Conservation (phyloP, 2,329 filamentous ascomycete genomes). For the Pseudonectria buxi region DNA sequence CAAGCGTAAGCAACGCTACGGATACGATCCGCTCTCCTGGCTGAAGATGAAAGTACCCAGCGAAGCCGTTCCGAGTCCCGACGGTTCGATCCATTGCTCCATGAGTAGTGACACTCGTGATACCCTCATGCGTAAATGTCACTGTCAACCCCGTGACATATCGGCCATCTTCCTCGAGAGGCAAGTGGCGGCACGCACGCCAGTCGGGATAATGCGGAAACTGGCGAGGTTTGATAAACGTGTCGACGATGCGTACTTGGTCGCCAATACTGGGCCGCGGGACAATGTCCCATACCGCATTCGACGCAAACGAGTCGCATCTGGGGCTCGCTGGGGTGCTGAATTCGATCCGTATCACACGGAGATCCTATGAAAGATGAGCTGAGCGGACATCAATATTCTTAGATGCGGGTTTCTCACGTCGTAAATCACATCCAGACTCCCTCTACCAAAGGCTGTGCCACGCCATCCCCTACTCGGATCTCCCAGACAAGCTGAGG, state of each 20-base stretch:
- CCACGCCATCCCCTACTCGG: neutral
- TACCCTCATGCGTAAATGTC: neutral
- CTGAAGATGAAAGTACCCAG: too few species aligned
- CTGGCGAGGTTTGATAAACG: neutral
- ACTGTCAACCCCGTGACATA: constrained; percentile 1
- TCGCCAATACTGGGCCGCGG: too few species aligned
- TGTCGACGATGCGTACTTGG: too few species aligned
- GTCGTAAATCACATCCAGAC: constrained; percentile 1
- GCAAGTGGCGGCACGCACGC: neutral
- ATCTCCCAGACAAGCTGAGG: constrained; percentile 1
- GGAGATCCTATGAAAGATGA: constrained; percentile 1
- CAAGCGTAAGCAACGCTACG: too few species aligned
- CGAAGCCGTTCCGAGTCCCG: too few species aligned
- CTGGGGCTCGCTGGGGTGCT: neutral
- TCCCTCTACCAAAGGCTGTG: neutral
- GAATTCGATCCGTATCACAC: constrained; percentile 3
- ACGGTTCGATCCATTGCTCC: too few species aligned
- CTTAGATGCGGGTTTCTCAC: neutral
- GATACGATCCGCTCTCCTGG: too few species aligned
- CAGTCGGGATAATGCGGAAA: neutral
- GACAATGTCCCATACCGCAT: too few species aligned
- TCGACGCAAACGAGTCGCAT: too few species aligned
- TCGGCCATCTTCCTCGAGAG: constrained; percentile 1
- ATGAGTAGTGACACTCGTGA: too few species aligned
- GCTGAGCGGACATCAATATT: neutral